phyloP scores from a whole-genome alignment of 1,284 basidiomycete species.

The Ustilago vetiveriae region DNA sequence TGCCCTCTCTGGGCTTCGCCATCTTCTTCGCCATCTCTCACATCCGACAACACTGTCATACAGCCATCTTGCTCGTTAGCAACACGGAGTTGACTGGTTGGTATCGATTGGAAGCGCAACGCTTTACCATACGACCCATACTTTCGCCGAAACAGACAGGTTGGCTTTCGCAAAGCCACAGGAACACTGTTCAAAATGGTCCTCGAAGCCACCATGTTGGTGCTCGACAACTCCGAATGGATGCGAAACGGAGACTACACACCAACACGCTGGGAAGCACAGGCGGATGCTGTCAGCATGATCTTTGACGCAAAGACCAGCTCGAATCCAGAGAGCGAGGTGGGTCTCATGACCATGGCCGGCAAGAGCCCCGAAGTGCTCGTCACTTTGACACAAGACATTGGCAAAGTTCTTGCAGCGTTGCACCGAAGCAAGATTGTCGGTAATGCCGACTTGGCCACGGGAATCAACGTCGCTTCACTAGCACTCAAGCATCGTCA shows the following conservation, averaged over 20 bases:
- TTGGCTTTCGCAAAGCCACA: constrained; percentile 13
- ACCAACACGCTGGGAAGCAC: constrained; percentile 83
- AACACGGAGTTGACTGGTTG: no score
- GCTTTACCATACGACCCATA: background rate
- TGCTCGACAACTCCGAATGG: constrained; percentile 68
- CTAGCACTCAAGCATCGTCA: constrained; percentile 96
- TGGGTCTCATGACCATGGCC: constrained; percentile 97
- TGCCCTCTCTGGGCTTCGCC: background rate
- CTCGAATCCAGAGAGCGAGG: constrained; percentile 92
- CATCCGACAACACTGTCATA: no score
- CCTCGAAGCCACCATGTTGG: constrained; percentile 67
- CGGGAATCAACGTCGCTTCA: constrained; percentile 85
- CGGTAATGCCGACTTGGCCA: constrained; percentile 83
- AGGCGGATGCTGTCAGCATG: constrained; percentile 88
- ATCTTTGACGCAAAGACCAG: constrained; percentile 93
- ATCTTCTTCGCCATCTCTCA: constrained; percentile 4
- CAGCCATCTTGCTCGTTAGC: no score
- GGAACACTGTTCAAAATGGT: constrained; percentile 45
- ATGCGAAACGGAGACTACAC: constrained; percentile 86
- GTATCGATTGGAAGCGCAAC: no score
- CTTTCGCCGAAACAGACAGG: background rate
- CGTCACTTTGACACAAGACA: constrained; percentile 92
- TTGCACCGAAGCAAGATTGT: constrained; percentile 80
- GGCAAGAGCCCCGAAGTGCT: constrained; percentile 81
- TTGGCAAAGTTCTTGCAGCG: constrained; percentile 87